These are phyloP conservation scores for Rhizophagus sp. DNA, from an alignment of 192 early-diverging fungal species.

Conservation along the genomic window DNA sequence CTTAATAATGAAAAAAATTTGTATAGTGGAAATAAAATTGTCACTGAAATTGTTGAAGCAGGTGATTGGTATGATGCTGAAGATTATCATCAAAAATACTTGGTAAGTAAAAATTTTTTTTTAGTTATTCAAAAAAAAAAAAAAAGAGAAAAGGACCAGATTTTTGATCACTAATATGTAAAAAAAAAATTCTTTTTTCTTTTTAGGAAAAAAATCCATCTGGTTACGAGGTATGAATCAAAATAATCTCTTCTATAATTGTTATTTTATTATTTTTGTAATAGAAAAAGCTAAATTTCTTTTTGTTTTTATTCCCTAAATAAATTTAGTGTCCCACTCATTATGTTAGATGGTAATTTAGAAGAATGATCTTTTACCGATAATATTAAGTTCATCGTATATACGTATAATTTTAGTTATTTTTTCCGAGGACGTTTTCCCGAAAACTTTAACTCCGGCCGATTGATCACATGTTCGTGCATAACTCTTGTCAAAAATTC, in stretches of 20 bases:
- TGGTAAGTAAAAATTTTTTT: slow-evolving; percentile 42
- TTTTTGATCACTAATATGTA: neutral
- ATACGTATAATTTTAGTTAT: too few species aligned
- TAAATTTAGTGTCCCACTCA: slow-evolving; percentile 45
- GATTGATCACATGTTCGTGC: too few species aligned
- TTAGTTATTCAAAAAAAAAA: neutral
- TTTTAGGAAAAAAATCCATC: slow-evolving; percentile 60
- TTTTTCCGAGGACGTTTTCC: too few species aligned
- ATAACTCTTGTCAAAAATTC: too few species aligned
- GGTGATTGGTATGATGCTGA: slow-evolving; percentile 81
- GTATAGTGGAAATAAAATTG: slow-evolving; percentile 55
- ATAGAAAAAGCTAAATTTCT: neutral
- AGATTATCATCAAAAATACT: slow-evolving; percentile 77
- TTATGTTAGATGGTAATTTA: slow-evolving; percentile 42
- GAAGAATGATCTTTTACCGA: too few species aligned
- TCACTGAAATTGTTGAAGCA: slow-evolving; percentile 71
- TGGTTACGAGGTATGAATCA: slow-evolving; percentile 64
- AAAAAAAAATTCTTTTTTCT: neutral
- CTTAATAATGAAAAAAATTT: slow-evolving; percentile 32
- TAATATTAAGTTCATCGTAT: too few species aligned
- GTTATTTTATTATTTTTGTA: too few species aligned
- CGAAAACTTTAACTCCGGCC: too few species aligned
- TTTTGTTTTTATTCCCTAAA: slow-evolving; percentile 11
- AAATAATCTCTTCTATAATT: too few species aligned
- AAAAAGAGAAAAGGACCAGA: slow-evolving; percentile 33